Conservation (phyloP, 2,329 filamentous ascomycete genomes). For the Furcasterigmium furcatum region DNA sequence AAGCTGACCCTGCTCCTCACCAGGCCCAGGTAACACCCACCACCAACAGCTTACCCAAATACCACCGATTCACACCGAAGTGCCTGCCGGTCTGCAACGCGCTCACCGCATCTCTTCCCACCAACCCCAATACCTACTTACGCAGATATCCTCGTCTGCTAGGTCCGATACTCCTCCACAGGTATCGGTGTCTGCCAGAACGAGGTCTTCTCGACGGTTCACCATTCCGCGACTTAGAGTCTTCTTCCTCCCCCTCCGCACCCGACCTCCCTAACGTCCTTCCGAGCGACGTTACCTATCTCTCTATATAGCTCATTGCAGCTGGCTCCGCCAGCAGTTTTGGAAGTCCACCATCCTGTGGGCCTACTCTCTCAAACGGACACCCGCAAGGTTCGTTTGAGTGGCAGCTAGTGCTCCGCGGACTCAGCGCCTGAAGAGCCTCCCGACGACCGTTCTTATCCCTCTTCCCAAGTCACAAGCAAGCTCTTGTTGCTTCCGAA, state of each 20-base stretch:
- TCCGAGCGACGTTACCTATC: conserved; percentile 58
- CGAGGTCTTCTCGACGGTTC: conserved; percentile 61
- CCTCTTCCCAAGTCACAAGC: conserved; percentile 15
- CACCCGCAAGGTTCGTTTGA: conserved; percentile 92
- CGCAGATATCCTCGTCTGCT: conserved; percentile 68
- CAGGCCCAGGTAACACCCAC: conserved; percentile 61
- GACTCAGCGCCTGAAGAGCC: conserved; percentile 39
- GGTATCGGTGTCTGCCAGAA: conserved; percentile 80
- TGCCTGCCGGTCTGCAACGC: neutral
- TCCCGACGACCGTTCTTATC: conserved; percentile 9
- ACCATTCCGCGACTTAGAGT: conserved; percentile 85
- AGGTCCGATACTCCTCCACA: conserved; percentile 76
- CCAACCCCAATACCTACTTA: conserved; percentile 17
- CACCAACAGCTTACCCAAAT: neutral
- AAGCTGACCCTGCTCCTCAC: conserved; percentile 6
- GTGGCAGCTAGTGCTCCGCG: conserved; percentile 96
- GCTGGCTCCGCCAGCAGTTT: conserved; percentile 87
- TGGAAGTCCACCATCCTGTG: conserved; percentile 65
- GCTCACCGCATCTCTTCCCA: conserved; percentile 7
- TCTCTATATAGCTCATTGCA: conserved; percentile 41
- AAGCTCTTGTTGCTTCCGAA: conserved; percentile 7
- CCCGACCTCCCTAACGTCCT: conserved; percentile 89
- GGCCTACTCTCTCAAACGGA: conserved; percentile 97
- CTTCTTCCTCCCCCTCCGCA: conserved; percentile 78
- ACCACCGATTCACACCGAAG: too few species aligned